Base-by-base conservation (phyloP, 2,329 filamentous ascomycete species). In the Emmonsiellopsis sp. region DNA sequence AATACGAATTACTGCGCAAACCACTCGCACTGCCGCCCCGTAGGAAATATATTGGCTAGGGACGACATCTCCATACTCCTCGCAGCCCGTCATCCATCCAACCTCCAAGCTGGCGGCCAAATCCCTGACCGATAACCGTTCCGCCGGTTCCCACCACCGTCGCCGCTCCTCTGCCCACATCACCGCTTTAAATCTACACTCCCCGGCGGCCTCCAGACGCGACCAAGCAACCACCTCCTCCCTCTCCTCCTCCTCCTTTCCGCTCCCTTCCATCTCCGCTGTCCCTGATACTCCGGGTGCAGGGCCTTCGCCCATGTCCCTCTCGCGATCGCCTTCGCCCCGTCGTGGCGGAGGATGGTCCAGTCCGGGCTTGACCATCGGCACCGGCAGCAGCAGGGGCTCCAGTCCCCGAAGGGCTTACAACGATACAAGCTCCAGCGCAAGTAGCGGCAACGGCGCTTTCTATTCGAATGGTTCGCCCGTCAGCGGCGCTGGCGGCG, bases 321-420 rank as follows among this genome's bases (percentile, higher is more conserved):
- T 92, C 58, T 93, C 90, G 61, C 84, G 89, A 72, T 94, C 89
- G 66, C 89, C 91, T 50, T 95, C 89, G 53, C 92, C 91, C 57
- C 80, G 83, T 58, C 86, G 84, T 57, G 86, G 87, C 63, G 89
- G 89, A 66, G 90, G 90, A 62, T 96, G 92, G 91, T 83, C 88
- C 54, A 93, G 86, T 72, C 89, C 87, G 53, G 88, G 85, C 59
- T 79, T 89, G 66, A 86, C 82, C 65, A 83, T 86, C 56, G 83
- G 82, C 55, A 88, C 85, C 68, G 85, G 85, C 57, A 79, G 81
- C 60, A 58, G 55, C 26, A 52, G 57, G 16, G 40, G 43, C 16
- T 82, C 82, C 38, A 89, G 84, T 66, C 86, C 87, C 16, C 61
- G 74, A 71, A 64, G 78, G 26, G 54, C 52, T n/a, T 70, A 78